Base-by-base conservation (phyloP, 345 rosid species). In the Cardamine resedifolia region DNA sequence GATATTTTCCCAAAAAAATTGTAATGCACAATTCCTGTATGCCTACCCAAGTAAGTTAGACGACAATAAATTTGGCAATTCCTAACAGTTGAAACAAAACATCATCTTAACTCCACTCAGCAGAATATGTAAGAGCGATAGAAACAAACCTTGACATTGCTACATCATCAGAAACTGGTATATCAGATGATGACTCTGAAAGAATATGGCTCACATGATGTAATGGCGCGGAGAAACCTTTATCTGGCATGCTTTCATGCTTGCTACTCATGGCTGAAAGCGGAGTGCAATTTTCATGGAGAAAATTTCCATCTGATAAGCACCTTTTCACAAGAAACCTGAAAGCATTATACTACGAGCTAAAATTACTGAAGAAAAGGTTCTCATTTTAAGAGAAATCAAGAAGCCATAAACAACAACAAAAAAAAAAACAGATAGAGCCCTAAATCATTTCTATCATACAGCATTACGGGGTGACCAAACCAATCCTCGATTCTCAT, bases 251-350 rank as follows among this genome's bases (percentile, higher is more conserved):
- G 21, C 87, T 81, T 70, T 80, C 82, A 27, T 50, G 71, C 49
- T 78, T 75, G 50, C 27, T 73, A 73, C 82, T 73, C 61, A 77
- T 66, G 23, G 79, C 80, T 44, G 85, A 81, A 64, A 85, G 59
- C 12, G 89, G 80, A 16, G 84, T 59, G 58, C 61, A 11, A 43
- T 66, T 81, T 67, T 64, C 83, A 18, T 20, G 86, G 60, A 88
- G 87, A 71, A 90, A 78, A 77, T 88, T 86, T 64, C 98, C 96
- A 81, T 86, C 97, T 30, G 97, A 92, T 51, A 86, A 83, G 75
- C 85, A 90, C 81, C 91, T 81, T 75, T 87, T 84, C 78, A 86
- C 81, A 64, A 76, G 60, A 56, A 86, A 83, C 89, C 96, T 92
- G 77, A 59, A 79, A 73, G 64, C 53, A 66, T 66, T 50, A 38